phyloP scores from a whole-genome alignment of 768 basidiomycete genomes.

The Hypholoma sublateritium region DNA sequence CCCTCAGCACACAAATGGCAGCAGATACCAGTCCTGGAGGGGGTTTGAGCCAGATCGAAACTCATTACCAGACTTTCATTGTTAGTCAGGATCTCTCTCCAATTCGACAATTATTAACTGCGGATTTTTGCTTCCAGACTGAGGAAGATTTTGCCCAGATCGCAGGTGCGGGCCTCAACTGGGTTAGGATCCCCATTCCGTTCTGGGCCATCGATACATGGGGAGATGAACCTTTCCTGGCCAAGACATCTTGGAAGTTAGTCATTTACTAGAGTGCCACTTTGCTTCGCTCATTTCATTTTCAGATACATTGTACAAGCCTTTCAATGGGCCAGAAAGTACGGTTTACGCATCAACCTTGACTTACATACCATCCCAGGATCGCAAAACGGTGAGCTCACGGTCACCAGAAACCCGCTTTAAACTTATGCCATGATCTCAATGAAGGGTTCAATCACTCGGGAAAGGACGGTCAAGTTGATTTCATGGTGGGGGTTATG shows the following conservation, averaged over 20 bases:
- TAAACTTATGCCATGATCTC: not conserved
- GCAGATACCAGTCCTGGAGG: conserved; percentile 57
- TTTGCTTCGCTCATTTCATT: not conserved
- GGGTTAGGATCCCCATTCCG: conserved; percentile 79
- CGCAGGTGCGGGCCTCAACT: conserved; percentile 86
- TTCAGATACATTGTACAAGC: conserved; percentile 73
- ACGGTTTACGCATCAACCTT: conserved; percentile 77
- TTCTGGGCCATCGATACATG: conserved; percentile 81
- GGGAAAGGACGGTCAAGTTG: conserved; percentile 59
- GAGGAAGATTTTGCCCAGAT: conserved; percentile 91
- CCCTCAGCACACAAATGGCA: conserved; percentile 64
- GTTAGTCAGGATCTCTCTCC: conserved; percentile 37
- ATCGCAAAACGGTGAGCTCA: conserved; percentile 60
- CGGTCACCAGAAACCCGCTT: not conserved
- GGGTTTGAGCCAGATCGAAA: conserved; percentile 64
- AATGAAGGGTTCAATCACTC: conserved; percentile 55
- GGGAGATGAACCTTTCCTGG: conserved; percentile 79
- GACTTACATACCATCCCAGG: conserved; percentile 82
- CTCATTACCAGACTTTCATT: conserved; percentile 84
- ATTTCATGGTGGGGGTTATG: conserved; percentile 77
- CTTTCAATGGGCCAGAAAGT: conserved; percentile 80
- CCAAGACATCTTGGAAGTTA: conserved; percentile 72
- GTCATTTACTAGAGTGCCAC: conserved; percentile 16
- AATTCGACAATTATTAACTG: not conserved
- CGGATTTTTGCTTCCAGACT: conserved; percentile 49